phyloP scores from a whole-genome alignment of 805 yeast genomes.

The Hanseniaspora nectarophila region DNA sequence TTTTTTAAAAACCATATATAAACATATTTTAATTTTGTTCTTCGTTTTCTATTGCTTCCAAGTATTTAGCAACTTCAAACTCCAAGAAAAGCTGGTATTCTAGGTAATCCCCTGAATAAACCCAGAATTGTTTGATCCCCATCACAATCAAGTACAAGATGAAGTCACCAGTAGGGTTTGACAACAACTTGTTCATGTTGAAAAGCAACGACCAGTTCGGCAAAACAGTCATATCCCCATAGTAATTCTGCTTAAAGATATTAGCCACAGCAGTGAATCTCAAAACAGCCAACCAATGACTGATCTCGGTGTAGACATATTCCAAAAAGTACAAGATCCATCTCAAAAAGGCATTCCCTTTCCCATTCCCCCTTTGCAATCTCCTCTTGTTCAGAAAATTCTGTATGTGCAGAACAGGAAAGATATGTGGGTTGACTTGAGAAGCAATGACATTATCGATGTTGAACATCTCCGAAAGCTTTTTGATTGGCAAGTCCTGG shows the following conservation, averaged over 20 bases:
- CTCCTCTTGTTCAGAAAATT: constrained; percentile 50
- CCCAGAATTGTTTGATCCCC: constrained; percentile 13
- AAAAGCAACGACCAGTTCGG: constrained; percentile 53
- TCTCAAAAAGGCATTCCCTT: constrained; percentile 42
- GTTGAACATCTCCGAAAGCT: constrained; percentile 91
- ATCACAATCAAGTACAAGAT: constrained; percentile 24
- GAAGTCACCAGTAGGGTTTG: constrained; percentile 73
- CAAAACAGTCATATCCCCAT: constrained; percentile 86
- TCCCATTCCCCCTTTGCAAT: constrained; percentile 56
- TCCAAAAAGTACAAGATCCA: constrained; percentile 44
- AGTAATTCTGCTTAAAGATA: constrained; percentile 71
- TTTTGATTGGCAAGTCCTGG: constrained; percentile 79
- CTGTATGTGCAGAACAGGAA: constrained; percentile 51
- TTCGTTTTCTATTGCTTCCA: not conserved
- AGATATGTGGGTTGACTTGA: constrained; percentile 94
- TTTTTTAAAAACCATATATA: not conserved
- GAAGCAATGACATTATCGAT: constrained; percentile 96
- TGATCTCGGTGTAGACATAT: constrained; percentile 53
- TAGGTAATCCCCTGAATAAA: constrained; percentile 4
- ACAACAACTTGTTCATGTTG: constrained; percentile 52
- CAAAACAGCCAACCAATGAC: constrained; percentile 62
- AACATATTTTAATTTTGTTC: no score
- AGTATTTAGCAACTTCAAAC: constrained; percentile 2
- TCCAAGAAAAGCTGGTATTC: constrained; percentile 10
- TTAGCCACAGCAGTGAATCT: constrained; percentile 62